Conservation (phyloP, 441 rosid species). For the Macaranga tanarius region DNA sequence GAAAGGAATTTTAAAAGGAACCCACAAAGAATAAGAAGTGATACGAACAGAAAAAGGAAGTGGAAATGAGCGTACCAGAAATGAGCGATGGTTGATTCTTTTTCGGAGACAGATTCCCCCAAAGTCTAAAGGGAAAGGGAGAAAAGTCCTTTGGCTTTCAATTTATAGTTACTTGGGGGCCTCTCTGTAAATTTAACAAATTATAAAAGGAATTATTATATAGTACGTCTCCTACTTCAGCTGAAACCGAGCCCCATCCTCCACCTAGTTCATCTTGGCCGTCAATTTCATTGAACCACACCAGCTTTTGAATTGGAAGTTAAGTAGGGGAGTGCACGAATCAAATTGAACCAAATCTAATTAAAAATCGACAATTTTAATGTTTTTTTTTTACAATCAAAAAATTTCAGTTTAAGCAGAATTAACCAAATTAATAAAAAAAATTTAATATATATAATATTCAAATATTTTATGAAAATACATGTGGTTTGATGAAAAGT, state of each 20-base stretch:
- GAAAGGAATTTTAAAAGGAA: neutral
- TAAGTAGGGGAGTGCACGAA: no score
- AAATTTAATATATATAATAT: no score
- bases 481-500: no score
- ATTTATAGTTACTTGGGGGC: slow-evolving; percentile 36
- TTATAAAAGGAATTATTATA: neutral
- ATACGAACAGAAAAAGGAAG: neutral
- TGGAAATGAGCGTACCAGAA: slow-evolving; percentile 23
- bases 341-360: no score
- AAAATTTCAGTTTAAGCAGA: no score
- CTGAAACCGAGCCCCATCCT: no score
- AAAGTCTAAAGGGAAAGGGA: neutral
- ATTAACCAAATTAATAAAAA: no score
- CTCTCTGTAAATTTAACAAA: slow-evolving; percentile 4
- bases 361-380: no score
- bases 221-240: neutral
- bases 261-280: neutral
- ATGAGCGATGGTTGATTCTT: slow-evolving; percentile 9
- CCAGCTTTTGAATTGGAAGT: no score
- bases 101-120: slow-evolving; percentile 21
- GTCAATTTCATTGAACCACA: neutral
- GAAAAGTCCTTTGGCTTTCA: neutral
- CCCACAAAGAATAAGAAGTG: neutral
- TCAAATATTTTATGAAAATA: no score
- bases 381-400: no score